A percentile compares a stretch with the other conserved stretches of the same genome.
phyloP scores from a whole-genome alignment of 2,329 filamentous ascomycete genomes.

The Monilinia fructicola region DNA sequence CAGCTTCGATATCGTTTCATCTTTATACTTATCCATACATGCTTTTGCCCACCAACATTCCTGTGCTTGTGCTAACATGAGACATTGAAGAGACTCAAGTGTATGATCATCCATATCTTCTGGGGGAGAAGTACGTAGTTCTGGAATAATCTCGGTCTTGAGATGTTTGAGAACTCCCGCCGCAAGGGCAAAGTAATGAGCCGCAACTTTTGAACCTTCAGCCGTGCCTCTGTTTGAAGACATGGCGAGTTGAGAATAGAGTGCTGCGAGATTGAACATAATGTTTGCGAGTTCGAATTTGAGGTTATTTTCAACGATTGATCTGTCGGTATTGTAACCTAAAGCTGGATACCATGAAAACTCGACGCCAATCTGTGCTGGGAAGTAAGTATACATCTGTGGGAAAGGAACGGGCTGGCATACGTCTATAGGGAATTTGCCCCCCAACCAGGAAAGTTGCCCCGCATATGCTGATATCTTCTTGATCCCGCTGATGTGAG shows the following conservation, averaged over 20 bases:
- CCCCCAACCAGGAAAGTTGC: constrained; percentile 88
- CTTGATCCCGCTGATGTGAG: constrained; percentile 80
- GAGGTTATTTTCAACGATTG: constrained; percentile 64
- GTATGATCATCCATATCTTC: constrained; percentile 95
- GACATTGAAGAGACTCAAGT: constrained; percentile 75
- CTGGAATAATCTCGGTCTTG: constrained; percentile 72
- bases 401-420: constrained; percentile 35
- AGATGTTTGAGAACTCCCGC: constrained; percentile 83
- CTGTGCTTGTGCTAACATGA: constrained; percentile 89
- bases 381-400: constrained; percentile 24
- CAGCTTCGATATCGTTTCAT: constrained; percentile 86
- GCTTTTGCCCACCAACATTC: constrained; percentile 99
- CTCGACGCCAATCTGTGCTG: constrained; percentile 76
- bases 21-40: constrained; percentile 89
- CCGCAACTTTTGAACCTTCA: constrained; percentile 83
- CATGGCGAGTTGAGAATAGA: constrained; percentile 90
- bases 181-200: constrained; percentile 84
- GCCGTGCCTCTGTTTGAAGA: constrained; percentile 73
- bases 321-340: constrained; percentile 81
- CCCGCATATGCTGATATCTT: constrained; percentile 91
- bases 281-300: constrained; percentile 88
- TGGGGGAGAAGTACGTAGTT: constrained; percentile 78
- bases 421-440: constrained; percentile 95
- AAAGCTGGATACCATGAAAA: constrained; percentile 96
- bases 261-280: constrained; percentile 86